Conservation (phyloP, 2,329 filamentous ascomycete species). For the Colletotrichum tabaci region DNA sequence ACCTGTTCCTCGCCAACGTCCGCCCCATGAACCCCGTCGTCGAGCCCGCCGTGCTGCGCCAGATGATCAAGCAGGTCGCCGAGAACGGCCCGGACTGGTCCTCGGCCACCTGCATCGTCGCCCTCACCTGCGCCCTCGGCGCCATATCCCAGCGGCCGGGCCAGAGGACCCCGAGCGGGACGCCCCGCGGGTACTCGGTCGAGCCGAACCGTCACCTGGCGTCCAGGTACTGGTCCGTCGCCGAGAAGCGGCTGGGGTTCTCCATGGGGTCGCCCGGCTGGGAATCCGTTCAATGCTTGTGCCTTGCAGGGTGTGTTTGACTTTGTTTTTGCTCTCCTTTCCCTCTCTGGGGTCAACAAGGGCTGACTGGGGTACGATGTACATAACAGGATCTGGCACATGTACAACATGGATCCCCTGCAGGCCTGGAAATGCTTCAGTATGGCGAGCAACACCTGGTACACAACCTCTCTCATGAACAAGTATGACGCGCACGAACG, state of each 20-base stretch:
- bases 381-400: constrained; percentile 39
- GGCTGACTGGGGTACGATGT: constrained; percentile 4
- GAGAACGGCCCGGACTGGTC: constrained; percentile 44
- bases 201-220: constrained; percentile 39
- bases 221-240: constrained; percentile 39
- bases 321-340: neutral
- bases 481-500: constrained; percentile 8
- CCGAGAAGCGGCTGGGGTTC: constrained; percentile 40
- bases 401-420: constrained; percentile 42
- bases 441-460: constrained; percentile 40
- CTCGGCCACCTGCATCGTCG: constrained; percentile 39
- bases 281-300: constrained; percentile 41
- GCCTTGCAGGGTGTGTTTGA: constrained; percentile 36
- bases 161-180: constrained; percentile 35
- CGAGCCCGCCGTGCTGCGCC: constrained; percentile 25
- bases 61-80: constrained; percentile 39
- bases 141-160: constrained; percentile 39
- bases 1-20: constrained; percentile 35
- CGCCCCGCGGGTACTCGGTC: constrained; percentile 34
- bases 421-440: constrained; percentile 43
- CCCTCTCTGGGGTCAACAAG: neutral
- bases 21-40: constrained; percentile 39
- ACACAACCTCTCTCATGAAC: constrained; percentile 32
- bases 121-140: constrained; percentile 37
- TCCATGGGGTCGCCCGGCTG: constrained; percentile 38